These are phyloP conservation scores for Trypanosoma melophagium DNA, from an alignment of 208 protist genomes.

Conservation along the genomic window DNA sequence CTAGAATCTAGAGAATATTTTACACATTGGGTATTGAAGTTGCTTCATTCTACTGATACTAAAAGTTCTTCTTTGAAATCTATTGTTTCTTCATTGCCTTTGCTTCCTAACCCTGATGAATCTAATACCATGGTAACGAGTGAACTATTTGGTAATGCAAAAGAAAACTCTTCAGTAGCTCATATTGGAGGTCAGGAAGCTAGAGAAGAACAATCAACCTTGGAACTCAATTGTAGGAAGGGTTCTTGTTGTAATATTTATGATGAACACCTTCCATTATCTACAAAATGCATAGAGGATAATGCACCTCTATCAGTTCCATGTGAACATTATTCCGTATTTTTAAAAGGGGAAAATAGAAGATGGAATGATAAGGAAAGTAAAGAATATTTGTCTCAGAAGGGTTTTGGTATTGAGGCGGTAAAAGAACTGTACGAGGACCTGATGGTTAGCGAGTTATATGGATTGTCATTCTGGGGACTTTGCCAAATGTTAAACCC, in stretches of 20 bases:
- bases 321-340: neutral
- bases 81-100: neutral
- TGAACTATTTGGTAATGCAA: neutral
- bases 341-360: neutral
- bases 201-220: neutral
- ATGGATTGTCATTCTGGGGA: slow-evolving; percentile 58
- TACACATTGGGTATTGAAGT: slow-evolving; percentile 4
- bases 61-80: neutral
- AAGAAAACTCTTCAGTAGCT: neutral
- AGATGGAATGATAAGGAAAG: neutral
- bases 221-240: neutral
- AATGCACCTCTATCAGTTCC: neutral
- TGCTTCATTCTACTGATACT: slow-evolving; percentile 1
- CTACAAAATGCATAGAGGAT: neutral
- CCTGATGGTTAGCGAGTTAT: slow-evolving; percentile 53
- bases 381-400: neutral
- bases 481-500: slow-evolving; percentile 59
- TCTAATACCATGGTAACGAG: neutral
- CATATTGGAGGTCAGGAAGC: neutral
- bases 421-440: slow-evolving; percentile 64
- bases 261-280: neutral
- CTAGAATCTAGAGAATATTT: slow-evolving; percentile 10
- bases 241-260: neutral
- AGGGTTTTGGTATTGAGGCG: slow-evolving; percentile 34
- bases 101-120: neutral